Evolutionary conservation across 2,329 filamentous ascomycete genomes (phyloP).

Genomic region (Fusarium zealandicum): DNA sequence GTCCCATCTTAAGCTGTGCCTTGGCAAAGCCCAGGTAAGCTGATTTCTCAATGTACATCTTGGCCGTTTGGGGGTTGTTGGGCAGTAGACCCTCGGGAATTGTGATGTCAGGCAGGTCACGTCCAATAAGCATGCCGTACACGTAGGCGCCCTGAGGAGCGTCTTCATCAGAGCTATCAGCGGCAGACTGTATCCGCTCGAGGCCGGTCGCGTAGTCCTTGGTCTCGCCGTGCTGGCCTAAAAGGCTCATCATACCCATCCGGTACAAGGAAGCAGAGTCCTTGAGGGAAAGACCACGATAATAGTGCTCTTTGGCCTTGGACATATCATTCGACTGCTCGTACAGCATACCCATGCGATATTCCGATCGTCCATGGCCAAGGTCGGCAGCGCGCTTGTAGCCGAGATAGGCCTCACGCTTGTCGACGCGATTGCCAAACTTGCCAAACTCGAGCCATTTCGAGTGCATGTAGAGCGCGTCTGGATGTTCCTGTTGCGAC

Average conservation of each 20-base stretch:
- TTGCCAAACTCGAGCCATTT: slow-evolving; percentile 99
- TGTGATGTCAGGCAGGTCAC: slow-evolving; percentile 88
- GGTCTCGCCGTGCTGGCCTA: slow-evolving; percentile 89
- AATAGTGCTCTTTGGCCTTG: slow-evolving; percentile 92
- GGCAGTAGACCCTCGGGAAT: slow-evolving; percentile 76
- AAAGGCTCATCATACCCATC: slow-evolving; percentile 95
- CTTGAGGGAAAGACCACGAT: slow-evolving; percentile 76
- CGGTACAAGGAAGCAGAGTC: slow-evolving; percentile 90
- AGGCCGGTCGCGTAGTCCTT: slow-evolving; percentile 82
- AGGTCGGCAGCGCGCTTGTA: slow-evolving; percentile 87
- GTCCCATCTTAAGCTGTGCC: slow-evolving; percentile 96
- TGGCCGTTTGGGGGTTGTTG: slow-evolving; percentile 74
- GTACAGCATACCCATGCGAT: slow-evolving; percentile 97
- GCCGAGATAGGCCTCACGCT: slow-evolving; percentile 89
- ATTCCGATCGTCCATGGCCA: slow-evolving; percentile 88
- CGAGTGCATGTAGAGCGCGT: slow-evolving; percentile 90
- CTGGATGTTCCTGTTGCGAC: slow-evolving; percentile 89
- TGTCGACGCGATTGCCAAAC: slow-evolving; percentile 88
- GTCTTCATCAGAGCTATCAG: slow-evolving; percentile 91
- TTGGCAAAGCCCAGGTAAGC: slow-evolving; percentile 96
- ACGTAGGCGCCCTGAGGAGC: slow-evolving; percentile 96
- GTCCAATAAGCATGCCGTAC: slow-evolving; percentile 90
- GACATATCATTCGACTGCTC: slow-evolving; percentile 92
- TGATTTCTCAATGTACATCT: slow-evolving; percentile 93
- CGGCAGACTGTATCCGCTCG: slow-evolving; percentile 82